phyloP scores from a whole-genome alignment of 371 early-diverging fungal genomes.

The Syncephalis fuscata region DNA sequence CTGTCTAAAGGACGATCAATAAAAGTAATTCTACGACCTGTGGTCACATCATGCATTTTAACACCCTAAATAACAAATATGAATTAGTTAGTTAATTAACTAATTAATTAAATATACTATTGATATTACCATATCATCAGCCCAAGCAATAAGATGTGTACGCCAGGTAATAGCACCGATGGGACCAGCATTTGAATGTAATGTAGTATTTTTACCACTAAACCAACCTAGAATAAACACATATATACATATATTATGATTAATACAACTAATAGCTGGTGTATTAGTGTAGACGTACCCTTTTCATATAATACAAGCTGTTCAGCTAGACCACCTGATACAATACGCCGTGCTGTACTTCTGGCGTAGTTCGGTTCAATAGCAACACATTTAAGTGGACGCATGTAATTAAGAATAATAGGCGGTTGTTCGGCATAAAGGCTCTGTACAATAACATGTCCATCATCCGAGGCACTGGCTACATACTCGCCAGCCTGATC shows the following conservation, averaged over 20 bases:
- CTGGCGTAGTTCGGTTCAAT: slow-evolving; percentile 73
- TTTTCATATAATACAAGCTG: slow-evolving; percentile 65
- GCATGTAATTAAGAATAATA: slow-evolving; percentile 40
- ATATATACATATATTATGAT: slow-evolving; percentile 7
- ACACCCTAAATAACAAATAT: slow-evolving; percentile 50
- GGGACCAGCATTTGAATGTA: slow-evolving; percentile 74
- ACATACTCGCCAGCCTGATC: slow-evolving; percentile 76
- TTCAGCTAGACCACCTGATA: slow-evolving; percentile 83
- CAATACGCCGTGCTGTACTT: slow-evolving; percentile 49
- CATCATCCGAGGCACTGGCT: slow-evolving; percentile 86
- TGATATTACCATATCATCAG: slow-evolving; percentile 74
- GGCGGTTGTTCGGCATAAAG: too few species aligned
- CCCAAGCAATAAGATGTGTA: slow-evolving; percentile 76
- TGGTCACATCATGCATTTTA: slow-evolving; percentile 58
- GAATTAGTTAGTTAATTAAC: too few species aligned
- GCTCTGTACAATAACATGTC: slow-evolving; percentile 10
- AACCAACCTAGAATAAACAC: slow-evolving; percentile 18
- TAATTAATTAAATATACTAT: too few species aligned
- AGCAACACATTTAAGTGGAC: slow-evolving; percentile 79
- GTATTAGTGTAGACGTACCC: slow-evolving; percentile 15
- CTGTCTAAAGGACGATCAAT: slow-evolving; percentile 61
- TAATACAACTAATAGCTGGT: not conserved
- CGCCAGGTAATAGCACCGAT: slow-evolving; percentile 76
- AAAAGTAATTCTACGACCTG: slow-evolving; percentile 59
- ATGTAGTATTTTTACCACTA: slow-evolving; percentile 47